These are phyloP conservation scores for Lachnellula cervina DNA, from an alignment of 2,329 filamentous ascomycete species.

Conservation along the genomic window DNA sequence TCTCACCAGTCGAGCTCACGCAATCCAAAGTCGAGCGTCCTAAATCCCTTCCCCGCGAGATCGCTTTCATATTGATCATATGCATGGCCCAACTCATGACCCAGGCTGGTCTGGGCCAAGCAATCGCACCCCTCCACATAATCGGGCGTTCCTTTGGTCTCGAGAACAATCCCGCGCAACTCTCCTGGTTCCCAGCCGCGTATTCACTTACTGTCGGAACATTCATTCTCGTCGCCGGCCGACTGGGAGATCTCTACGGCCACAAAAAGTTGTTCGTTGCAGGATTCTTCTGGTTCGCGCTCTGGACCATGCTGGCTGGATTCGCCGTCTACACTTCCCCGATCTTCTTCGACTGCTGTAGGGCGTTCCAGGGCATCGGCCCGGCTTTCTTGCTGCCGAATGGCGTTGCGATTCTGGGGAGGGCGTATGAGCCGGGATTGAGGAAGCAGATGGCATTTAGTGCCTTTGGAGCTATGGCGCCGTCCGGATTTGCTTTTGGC, in stretches of 20 bases:
- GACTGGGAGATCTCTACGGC: conserved; percentile 48
- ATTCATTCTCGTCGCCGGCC: conserved; percentile 47
- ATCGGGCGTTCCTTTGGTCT: conserved; percentile 43
- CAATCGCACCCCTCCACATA: conserved; percentile 42
- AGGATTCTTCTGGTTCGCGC: conserved; percentile 37
- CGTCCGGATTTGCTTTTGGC: conserved; percentile 41
- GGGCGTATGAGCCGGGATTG: conserved; percentile 42
- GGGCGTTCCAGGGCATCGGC: conserved; percentile 50
- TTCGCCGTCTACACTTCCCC: conserved; percentile 11
- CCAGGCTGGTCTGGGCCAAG: conserved; percentile 41
- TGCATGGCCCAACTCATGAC: conserved; percentile 44
- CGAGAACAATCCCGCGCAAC: conserved; percentile 35
- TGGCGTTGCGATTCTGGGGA: conserved; percentile 44
- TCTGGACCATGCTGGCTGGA: conserved; percentile 21
- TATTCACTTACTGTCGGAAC: conserved; percentile 50
- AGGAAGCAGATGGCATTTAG: conserved; percentile 40
- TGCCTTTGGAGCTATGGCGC: conserved; percentile 42
- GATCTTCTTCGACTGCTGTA: conserved; percentile 40
- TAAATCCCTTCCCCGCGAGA: neutral
- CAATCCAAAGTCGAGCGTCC: neutral
- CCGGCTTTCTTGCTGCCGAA: conserved; percentile 48
- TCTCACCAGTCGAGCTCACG: neutral
- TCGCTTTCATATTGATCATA: conserved; percentile 16
- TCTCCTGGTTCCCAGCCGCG: conserved; percentile 53
- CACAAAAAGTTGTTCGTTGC: conserved; percentile 43